These are phyloP conservation scores for Mycena vitilis DNA, from an alignment of 768 basidiomycete genomes.

Conservation along the genomic window DNA sequence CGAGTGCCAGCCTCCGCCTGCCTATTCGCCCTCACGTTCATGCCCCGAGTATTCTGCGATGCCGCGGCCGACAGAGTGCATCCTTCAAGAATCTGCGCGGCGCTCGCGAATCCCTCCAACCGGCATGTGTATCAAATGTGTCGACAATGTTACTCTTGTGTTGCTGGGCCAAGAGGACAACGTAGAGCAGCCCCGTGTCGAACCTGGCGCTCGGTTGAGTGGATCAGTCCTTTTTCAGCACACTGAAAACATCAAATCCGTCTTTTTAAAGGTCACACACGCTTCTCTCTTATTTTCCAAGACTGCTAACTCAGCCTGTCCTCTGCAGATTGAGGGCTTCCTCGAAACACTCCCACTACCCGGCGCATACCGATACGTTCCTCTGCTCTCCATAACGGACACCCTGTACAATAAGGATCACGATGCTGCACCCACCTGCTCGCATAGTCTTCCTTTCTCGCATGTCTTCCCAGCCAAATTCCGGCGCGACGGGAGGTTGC, in stretches of 20 bases:
- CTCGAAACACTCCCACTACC: conserved; percentile 16
- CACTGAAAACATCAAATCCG: no score
- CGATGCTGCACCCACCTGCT: not conserved
- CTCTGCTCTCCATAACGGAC: conserved; percentile 6
- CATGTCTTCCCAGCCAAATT: not conserved
- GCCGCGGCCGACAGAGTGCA: not conserved
- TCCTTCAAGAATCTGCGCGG: conserved; percentile 5
- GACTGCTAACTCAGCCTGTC: no score
- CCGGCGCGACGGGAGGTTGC: not conserved
- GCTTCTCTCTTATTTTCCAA: no score
- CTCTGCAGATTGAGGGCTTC: not conserved
- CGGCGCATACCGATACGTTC: not conserved
- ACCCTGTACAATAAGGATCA: conserved; percentile 2
- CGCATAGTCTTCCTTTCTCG: conserved; percentile 10
- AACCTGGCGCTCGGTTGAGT: no score
- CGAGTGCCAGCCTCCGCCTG: not conserved
- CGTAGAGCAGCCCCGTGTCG: not conserved
- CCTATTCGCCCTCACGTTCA: not conserved
- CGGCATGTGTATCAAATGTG: not conserved
- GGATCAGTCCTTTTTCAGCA: no score
- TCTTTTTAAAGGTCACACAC: no score
- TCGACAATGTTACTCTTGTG: conserved; percentile 3
- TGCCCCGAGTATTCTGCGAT: conserved; percentile 2
- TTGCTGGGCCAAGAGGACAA: conserved; percentile 14
- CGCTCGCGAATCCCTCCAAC: not conserved